Evolutionary conservation across 257 asterid species (phyloP), one percentile per base, ranked within the genome.

Genomic region (Primulina huaijiensis): DNA sequence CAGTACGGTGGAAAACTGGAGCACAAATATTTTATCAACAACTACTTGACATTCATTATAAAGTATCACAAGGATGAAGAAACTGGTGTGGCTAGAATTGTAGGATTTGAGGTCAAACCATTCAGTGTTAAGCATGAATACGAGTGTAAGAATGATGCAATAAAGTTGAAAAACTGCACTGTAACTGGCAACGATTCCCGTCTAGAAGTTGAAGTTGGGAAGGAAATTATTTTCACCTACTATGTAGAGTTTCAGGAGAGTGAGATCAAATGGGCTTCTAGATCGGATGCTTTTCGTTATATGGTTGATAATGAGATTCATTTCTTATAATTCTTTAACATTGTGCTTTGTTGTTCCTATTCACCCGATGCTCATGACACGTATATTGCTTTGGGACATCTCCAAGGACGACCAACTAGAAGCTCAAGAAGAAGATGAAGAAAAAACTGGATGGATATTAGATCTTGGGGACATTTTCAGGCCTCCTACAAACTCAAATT

Each of bases 401-500:
- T 14, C 17, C n/a, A 0, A 3, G 53, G 14, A 43, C n/a, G 17
- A 12, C 6, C 1, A 2, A 14, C 3, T 12, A 4, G 33, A 31
- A 31, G n/a, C n/a, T 23, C 25, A 43, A 12, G 17, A 43, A 14
- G n/a, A 43, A 12, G 97, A 91, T 82, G 94, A 88, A 77, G 94
- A 90, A 81, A 91, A 88, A 76, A 88, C 92, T 1, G 95, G 97
- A 19, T 89, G 97, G 97, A 89, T 85, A 76, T 73, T 89, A 74
- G 96, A 87, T 64, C 96, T 85, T 31, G 97, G 91, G 71, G 97
- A 89, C 71, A 90, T 91, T 70, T 91, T 91, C 77, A 82, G 97
- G 77, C 86, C 96, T 69, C 97, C 93, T 69, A 71, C 79, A 30
- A 89, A 89, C 87, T 85, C 97, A 6, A 91, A 89, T 73, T 73